Percentiles rank a stretch among this genome's conserved stretches.
Evolutionary conservation across 225 moss, liverwort and hornwort species (phyloP).

Genomic region (Pseudisothecium myosuroides): DNA sequence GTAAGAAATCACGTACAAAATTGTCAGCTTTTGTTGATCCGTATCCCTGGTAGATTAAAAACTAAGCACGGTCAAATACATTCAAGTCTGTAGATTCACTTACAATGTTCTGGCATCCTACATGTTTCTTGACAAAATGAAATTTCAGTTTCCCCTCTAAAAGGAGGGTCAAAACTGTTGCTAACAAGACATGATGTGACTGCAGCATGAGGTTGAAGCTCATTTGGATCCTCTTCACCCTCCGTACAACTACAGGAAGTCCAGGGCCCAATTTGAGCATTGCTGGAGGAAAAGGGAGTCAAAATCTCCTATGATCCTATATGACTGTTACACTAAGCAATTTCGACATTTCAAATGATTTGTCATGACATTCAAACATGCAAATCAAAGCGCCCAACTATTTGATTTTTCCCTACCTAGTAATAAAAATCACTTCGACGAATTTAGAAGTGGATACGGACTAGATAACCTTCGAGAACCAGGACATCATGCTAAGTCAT

Average conservation of each 20-base stretch:
- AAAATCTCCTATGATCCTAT: slow-evolving; percentile 7
- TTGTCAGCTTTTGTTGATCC: not conserved
- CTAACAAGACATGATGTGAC: not conserved
- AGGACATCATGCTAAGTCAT: not conserved
- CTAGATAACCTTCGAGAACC: not conserved
- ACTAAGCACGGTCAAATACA: not conserved
- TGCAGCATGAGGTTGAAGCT: slow-evolving; percentile 1
- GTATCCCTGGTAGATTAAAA: not conserved
- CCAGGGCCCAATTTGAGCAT: slow-evolving; percentile 6
- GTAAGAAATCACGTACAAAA: not conserved
- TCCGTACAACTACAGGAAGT: not conserved
- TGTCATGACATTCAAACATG: not conserved
- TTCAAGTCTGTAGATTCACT: not conserved
- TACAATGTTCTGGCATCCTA: not conserved
- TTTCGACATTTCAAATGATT: not conserved
- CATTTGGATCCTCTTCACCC: not conserved
- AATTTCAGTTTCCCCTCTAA: not conserved
- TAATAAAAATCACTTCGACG: slow-evolving; percentile 11
- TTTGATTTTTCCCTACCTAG: not conserved
- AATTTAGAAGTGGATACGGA: not conserved
- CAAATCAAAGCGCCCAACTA: not conserved
- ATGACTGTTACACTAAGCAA: not conserved
- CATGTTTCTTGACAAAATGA: not conserved
- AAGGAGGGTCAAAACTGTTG: not conserved
- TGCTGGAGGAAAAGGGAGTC: not conserved